Evolutionary conservation across 257 asterid genomes (phyloP).

Genomic region (Paulownia fortunei): DNA sequence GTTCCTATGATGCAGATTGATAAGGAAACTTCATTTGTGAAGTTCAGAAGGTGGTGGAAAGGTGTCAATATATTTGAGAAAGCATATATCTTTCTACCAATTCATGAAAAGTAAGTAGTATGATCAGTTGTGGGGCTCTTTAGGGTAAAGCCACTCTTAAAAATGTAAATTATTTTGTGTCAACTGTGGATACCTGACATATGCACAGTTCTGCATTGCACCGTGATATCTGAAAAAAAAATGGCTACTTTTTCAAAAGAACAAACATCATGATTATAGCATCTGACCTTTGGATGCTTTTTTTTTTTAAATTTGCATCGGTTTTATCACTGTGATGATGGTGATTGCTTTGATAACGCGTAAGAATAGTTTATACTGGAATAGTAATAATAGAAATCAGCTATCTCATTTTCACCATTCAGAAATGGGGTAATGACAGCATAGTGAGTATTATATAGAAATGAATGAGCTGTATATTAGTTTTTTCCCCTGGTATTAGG

Average conservation of each 20-base stretch:
- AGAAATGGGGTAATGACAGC: neutral
- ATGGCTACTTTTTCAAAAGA: neutral
- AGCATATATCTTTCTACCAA: conserved; percentile 87
- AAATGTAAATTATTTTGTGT: neutral
- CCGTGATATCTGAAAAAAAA: neutral
- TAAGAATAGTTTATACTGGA: neutral
- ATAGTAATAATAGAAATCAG: neutral
- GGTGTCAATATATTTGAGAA: conserved; percentile 90
- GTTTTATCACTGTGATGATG: conserved; percentile 7
- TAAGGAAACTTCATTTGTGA: conserved; percentile 62
- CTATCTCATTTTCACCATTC: conserved; percentile 24
- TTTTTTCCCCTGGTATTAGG: conserved; percentile 7
- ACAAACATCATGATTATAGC: neutral
- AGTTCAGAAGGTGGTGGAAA: conserved; percentile 99
- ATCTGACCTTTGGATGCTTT: conserved; percentile 19
- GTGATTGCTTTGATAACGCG: neutral
- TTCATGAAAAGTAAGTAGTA: conserved; percentile 80
- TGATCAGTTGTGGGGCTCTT: conserved; percentile 21
- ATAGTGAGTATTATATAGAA: neutral
- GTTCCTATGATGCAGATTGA: conserved; percentile 55
- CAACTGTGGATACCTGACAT: neutral
- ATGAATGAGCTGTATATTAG: conserved; percentile 16
- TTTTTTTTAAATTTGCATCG: neutral
- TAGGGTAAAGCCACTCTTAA: neutral
- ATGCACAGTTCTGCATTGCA: conserved; percentile 4